Percentiles rank a stretch among this genome's conserved stretches.
Conservation (phyloP, 495 filamentous ascomycete species). For the Echria macrotheca region DNA sequence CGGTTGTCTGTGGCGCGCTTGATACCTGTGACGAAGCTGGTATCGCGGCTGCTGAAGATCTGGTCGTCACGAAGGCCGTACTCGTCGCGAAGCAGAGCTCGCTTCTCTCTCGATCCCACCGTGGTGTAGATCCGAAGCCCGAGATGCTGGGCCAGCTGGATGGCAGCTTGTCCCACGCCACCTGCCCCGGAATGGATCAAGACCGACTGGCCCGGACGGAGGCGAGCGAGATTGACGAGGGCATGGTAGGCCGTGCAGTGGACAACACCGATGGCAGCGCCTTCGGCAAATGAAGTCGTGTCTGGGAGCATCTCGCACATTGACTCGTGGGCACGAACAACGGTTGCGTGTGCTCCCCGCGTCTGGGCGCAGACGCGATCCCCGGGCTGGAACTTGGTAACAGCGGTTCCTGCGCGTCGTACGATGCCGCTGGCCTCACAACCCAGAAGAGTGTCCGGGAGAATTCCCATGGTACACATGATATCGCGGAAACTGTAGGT, state of each 20-base stretch:
- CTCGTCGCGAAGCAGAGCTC: slow-evolving; percentile 30
- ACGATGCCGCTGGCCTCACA: slow-evolving; percentile 38
- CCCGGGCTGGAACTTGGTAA: slow-evolving; percentile 15
- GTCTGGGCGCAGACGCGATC: slow-evolving; percentile 37
- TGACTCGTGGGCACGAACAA: too few relatives aligned
- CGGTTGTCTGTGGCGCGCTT: slow-evolving; percentile 33
- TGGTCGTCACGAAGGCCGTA: slow-evolving; percentile 41
- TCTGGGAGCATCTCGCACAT: too few relatives aligned
- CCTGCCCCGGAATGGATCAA: slow-evolving; percentile 53
- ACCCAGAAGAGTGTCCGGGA: slow-evolving; percentile 27
- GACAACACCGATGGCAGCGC: slow-evolving; percentile 19
- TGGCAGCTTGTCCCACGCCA: slow-evolving; percentile 46
- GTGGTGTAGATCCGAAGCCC: slow-evolving; percentile 50
- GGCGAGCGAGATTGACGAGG: slow-evolving; percentile 29
- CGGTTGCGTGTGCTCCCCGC: slow-evolving; percentile 18
- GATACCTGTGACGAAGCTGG: slow-evolving; percentile 36
- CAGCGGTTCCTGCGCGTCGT: slow-evolving; percentile 42
- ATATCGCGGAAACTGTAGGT: slow-evolving; percentile 36
- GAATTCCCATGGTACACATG: slow-evolving; percentile 38
- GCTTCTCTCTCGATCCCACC: slow-evolving; percentile 38
- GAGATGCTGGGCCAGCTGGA: slow-evolving; percentile 38
- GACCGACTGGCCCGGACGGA: slow-evolving; percentile 43
- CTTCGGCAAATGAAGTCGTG: slow-evolving; percentile 16
- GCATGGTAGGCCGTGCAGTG: slow-evolving; percentile 51
- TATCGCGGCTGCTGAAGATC: slow-evolving; percentile 42